Conservation (phyloP, 768 basidiomycete species). For the Grammothele lineata region DNA sequence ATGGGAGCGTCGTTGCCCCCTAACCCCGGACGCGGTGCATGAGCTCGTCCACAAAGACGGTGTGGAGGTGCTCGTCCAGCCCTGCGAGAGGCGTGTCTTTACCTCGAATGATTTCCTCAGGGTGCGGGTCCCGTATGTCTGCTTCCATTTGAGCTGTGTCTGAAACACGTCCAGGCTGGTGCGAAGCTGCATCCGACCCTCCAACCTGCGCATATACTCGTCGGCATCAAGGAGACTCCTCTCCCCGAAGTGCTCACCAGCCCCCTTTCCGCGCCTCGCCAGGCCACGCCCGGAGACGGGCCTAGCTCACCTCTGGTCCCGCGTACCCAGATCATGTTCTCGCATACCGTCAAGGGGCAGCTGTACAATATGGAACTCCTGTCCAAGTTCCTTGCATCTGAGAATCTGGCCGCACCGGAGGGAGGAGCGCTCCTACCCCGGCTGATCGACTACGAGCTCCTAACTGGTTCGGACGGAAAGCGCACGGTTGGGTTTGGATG, state of each 20-base stretch:
- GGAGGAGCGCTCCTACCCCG: slow-evolving; percentile 33
- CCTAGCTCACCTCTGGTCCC: slow-evolving; percentile 24
- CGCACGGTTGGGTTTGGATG: slow-evolving; percentile 88
- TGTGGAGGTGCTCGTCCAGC: slow-evolving; percentile 69
- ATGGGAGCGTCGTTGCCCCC: slow-evolving; percentile 84
- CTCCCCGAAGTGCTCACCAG: slow-evolving; percentile 53
- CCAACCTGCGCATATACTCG: slow-evolving; percentile 61
- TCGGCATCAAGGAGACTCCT: slow-evolving; percentile 90
- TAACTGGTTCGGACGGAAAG: slow-evolving; percentile 59
- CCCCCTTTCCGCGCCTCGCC: slow-evolving; percentile 30
- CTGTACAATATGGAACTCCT: slow-evolving; percentile 80
- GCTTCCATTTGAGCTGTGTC: not conserved
- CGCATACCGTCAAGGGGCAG: slow-evolving; percentile 87
- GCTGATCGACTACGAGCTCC: slow-evolving; percentile 83
- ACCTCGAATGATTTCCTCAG: slow-evolving; percentile 55
- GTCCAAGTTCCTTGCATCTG: slow-evolving; percentile 49
- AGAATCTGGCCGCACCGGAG: slow-evolving; percentile 6
- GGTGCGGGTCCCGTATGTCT: slow-evolving; percentile 39
- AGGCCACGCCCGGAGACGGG: slow-evolving; percentile 10
- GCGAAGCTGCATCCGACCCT: slow-evolving; percentile 60
- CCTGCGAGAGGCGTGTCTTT: slow-evolving; percentile 74
- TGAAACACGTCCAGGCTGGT: slow-evolving; percentile 55
- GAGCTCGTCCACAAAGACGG: slow-evolving; percentile 51
- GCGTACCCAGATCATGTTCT: slow-evolving; percentile 87
- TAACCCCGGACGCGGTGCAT: slow-evolving; percentile 72